Evolutionary conservation across 495 filamentous ascomycete genomes (phyloP).

Genomic region (Cercophora samala): DNA sequence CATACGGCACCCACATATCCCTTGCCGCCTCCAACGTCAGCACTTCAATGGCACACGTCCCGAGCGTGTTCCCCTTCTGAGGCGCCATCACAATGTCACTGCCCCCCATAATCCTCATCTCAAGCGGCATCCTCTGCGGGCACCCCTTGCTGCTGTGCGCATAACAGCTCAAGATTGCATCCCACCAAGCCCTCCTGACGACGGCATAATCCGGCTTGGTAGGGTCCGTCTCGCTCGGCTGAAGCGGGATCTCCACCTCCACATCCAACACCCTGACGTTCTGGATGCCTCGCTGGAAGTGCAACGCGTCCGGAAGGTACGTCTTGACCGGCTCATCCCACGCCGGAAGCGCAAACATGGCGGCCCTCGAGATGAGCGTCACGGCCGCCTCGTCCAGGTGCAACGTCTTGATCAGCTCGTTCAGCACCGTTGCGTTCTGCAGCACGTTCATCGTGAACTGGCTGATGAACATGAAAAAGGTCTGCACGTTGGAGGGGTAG

Average conservation of each 20-base stretch:
- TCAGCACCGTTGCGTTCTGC: constrained; percentile 19
- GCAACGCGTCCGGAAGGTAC: constrained; percentile 47
- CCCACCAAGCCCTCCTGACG: constrained; percentile 33
- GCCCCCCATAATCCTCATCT: constrained; percentile 51
- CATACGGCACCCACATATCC: constrained; percentile 45
- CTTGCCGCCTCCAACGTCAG: constrained; percentile 44
- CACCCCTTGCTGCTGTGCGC: constrained; percentile 31
- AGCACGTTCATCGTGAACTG: constrained; percentile 25
- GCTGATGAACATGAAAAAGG: constrained; percentile 46
- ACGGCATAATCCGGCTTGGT: not conserved
- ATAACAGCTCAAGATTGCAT: constrained; percentile 48
- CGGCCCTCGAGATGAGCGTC: constrained; percentile 27
- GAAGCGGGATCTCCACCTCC: not conserved
- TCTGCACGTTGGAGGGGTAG: constrained; percentile 40
- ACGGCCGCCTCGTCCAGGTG: constrained; percentile 20
- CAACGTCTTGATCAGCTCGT: constrained; percentile 17
- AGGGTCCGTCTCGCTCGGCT: not conserved
- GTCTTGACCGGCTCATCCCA: constrained; percentile 38
- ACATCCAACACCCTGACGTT: constrained; percentile 49
- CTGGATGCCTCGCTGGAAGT: constrained; percentile 53
- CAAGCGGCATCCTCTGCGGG: constrained; percentile 51
- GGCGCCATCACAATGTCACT: constrained; percentile 53
- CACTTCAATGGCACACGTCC: constrained; percentile 51
- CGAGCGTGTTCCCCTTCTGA: constrained; percentile 46
- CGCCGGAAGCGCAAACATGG: constrained; percentile 42